Percentiles rank a stretch among this genome's conserved stretches.
phyloP scores from a whole-genome alignment of 106 monocot species.

The Dendrobium officinale region DNA sequence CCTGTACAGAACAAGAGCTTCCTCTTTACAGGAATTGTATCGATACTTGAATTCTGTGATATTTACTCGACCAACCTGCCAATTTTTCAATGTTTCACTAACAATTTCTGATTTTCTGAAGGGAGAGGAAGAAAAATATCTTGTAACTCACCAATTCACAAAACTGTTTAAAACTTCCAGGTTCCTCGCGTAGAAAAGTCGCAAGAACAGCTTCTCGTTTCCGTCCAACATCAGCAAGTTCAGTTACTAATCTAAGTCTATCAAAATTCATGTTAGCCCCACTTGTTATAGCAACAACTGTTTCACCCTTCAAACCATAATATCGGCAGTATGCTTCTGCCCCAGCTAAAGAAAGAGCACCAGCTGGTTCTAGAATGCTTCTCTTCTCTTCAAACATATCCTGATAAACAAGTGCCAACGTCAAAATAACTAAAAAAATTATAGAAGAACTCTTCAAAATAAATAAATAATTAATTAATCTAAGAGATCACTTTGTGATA shows the following conservation, averaged over 20 bases:
- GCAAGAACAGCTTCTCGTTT: constrained; percentile 95
- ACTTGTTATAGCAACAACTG: constrained; percentile 86
- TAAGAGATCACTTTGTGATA: not conserved
- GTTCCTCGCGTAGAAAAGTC: constrained; percentile 69
- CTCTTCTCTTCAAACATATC: constrained; percentile 99
- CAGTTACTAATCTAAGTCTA: constrained; percentile 85
- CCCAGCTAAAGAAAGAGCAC: constrained; percentile 90
- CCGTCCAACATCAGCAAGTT: constrained; percentile 98
- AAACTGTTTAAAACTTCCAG: constrained; percentile 79
- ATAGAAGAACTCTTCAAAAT: no score
- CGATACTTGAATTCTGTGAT: constrained; percentile 99
- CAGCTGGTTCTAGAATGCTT: constrained; percentile 95
- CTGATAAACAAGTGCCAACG: constrained; percentile 20
- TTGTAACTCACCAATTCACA: constrained; percentile 45
- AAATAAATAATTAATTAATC: not conserved
- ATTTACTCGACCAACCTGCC: constrained; percentile 84
- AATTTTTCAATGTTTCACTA: not conserved
- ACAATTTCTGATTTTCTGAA: not conserved
- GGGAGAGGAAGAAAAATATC: not conserved
- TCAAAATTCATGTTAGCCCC: constrained; percentile 99
- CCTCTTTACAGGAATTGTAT: constrained; percentile 60
- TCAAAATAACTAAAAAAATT: not conserved
- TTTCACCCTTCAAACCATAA: constrained; percentile 75
- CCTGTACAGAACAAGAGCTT: constrained; percentile 97
- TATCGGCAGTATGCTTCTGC: constrained; percentile 99